These are phyloP conservation scores for Setaria viridis DNA, from an alignment of 202 grass and related monocot species.

Conservation along the genomic window DNA sequence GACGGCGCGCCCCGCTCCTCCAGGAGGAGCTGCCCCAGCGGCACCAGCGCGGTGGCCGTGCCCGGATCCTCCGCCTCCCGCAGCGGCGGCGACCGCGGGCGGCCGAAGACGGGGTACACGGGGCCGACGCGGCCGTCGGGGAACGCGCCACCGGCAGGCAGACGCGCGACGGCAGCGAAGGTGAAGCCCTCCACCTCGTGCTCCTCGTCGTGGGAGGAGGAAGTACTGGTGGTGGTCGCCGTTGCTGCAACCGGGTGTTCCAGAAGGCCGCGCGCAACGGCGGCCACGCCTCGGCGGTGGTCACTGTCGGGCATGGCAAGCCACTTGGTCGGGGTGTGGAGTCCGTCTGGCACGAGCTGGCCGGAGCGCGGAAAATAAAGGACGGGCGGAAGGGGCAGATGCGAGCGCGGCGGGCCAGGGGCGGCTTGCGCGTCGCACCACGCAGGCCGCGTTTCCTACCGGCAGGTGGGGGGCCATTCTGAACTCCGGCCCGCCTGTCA, in stretches of 20 bases:
- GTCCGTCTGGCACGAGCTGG: background rate
- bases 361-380: slow-evolving; percentile 35
- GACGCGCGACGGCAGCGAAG: slow-evolving; percentile 43
- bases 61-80: background rate
- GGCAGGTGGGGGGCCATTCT: background rate
- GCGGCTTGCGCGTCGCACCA: background rate
- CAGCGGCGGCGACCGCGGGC: slow-evolving; percentile 20
- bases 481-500: background rate
- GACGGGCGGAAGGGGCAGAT: slow-evolving; percentile 12
- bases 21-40: slow-evolving; percentile 48
- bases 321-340: background rate
- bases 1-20: slow-evolving; percentile 45
- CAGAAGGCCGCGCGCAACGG: background rate
- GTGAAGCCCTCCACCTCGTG: slow-evolving; percentile 45
- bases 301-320: slow-evolving; percentile 37
- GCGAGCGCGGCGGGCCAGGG: background rate
- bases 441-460: background rate
- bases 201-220: background rate
- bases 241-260: background rate
- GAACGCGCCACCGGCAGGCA: background rate
- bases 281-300: background rate
- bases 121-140: slow-evolving; percentile 24
- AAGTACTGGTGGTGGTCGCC: background rate
- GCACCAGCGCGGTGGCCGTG: slow-evolving; percentile 30
- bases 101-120: slow-evolving; percentile 65